Conservation (phyloP, 1,284 basidiomycete species). For the Fomitopsis betulina region DNA sequence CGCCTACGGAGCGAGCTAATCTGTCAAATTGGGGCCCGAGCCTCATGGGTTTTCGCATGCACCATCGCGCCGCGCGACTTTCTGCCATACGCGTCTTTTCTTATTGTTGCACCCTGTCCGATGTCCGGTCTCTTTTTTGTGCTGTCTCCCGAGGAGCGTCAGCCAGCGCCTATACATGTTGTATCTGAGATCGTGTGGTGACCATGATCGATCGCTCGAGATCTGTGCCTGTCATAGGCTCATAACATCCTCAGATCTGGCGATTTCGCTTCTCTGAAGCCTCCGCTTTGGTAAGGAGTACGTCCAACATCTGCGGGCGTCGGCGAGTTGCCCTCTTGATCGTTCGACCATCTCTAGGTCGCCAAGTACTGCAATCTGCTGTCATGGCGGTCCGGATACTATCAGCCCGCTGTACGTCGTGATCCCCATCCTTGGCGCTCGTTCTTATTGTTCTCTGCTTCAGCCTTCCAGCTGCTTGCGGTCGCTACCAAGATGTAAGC, state of each 20-base stretch:
- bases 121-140: background rate
- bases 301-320: background rate
- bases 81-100: background rate
- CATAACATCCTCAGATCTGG: background rate
- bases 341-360: background rate
- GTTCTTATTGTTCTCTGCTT: background rate
- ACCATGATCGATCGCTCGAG: background rate
- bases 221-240: background rate
- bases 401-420: background rate
- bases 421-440: background rate
- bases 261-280: background rate
- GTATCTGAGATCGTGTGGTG: background rate
- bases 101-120: background rate
- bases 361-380: background rate
- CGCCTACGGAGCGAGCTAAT: background rate
- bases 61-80: background rate
- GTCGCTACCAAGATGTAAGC: background rate
- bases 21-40: background rate
- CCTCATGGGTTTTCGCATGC: background rate
- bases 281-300: background rate
- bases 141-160: background rate
- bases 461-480: background rate
- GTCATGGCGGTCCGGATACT: background rate
- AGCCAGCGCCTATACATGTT: background rate
- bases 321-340: background rate